A percentile compares a stretch with the other conserved stretches of the same genome.
phyloP scores from a whole-genome alignment of 1,284 basidiomycete species.

The Cutaneotrichosporon sp. region DNA sequence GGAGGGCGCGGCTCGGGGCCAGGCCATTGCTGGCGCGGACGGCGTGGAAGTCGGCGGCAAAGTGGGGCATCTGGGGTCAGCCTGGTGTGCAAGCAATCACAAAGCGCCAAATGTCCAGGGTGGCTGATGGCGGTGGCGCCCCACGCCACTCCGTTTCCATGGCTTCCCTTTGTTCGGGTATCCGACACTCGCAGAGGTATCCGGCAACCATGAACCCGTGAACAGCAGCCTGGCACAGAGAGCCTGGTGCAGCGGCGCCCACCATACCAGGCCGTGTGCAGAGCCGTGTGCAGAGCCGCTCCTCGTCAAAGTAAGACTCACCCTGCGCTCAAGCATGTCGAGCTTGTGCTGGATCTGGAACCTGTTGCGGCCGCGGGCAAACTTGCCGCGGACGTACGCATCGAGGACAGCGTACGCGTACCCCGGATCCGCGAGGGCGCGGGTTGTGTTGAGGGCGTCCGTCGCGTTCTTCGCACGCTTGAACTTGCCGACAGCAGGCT shows the following conservation, averaged over 20 bases:
- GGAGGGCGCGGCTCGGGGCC: constrained; percentile 11
- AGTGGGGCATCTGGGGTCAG: constrained; percentile 21
- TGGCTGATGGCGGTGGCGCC: neutral
- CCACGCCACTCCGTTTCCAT: neutral
- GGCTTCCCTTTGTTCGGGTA: neutral
- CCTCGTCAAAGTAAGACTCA: constrained; percentile 24
- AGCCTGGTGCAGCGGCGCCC: too few species aligned
- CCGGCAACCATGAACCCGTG: too few species aligned
- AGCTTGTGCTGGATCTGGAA: constrained; percentile 38
- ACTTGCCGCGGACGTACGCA: constrained; percentile 12
- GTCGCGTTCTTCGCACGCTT: neutral
- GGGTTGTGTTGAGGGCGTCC: constrained; percentile 17
- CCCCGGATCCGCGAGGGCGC: constrained; percentile 21
- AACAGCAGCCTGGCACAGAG: too few species aligned
- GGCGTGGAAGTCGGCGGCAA: constrained; percentile 21
- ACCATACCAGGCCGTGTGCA: too few species aligned
- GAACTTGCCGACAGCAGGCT: constrained; percentile 5
- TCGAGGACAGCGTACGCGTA: constrained; percentile 23
- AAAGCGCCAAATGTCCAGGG: neutral
- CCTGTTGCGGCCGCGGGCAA: constrained; percentile 6
- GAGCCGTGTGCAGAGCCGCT: too few species aligned
- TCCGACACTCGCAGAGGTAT: neutral
- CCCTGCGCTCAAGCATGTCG: constrained; percentile 36
- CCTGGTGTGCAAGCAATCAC: neutral
- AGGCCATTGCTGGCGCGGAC: constrained; percentile 20